Evolutionary conservation across 805 yeast genomes (phyloP), one percentile per base, ranked within the genome.

Genomic region (Clavispora fructus): DNA sequence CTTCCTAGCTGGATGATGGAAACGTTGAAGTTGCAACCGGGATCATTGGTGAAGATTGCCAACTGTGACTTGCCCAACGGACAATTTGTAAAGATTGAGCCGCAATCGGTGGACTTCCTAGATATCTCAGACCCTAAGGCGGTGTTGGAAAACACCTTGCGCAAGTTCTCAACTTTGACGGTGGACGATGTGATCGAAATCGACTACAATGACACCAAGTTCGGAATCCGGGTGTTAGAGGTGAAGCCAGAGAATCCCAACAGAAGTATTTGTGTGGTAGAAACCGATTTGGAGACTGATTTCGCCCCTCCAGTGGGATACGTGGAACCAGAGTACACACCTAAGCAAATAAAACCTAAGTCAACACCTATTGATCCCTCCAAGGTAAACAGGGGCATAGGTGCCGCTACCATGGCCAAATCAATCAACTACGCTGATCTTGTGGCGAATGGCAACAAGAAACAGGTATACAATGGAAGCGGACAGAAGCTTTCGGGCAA

Each of bases 231-330:
- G 60, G 91, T 94, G 16, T 69, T 92, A 40, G 97, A 94, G 57
- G 87, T 82, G 26, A 87, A 87, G 58, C 98, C 98, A 0, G 87
- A 84, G 43, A 74, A 80, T 1, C 56, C 64, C 7, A 68, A 71
- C 7, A 69, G 77, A 30, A 87, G 96, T 48, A 84, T 92, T 12
- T 92, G 97, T 73, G 97, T 94, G 6, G 88, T 94, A 26, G 99
- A 94, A 62, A 94, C 99, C 0, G 99, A 94, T 69, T 74, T 94
- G 50, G 96, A 88, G 48, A 95, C 97, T 0, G 99, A 94, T 61
- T 94, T 94, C 71, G 98, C 97, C 1, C 96, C 99, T 2, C 99
- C 99, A 0, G 96, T 92, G 6, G 99, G 99, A 0, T 94, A 94
- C 62, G 96, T 87, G 16, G 98, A 92, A 61, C 97, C 97, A 1